A percentile compares a stretch with the other conserved stretches of the same genome.
These are phyloP conservation scores for Fusarium tanahbumbuense DNA, from an alignment of 2,329 filamentous ascomycete genomes.

Conservation along the genomic window DNA sequence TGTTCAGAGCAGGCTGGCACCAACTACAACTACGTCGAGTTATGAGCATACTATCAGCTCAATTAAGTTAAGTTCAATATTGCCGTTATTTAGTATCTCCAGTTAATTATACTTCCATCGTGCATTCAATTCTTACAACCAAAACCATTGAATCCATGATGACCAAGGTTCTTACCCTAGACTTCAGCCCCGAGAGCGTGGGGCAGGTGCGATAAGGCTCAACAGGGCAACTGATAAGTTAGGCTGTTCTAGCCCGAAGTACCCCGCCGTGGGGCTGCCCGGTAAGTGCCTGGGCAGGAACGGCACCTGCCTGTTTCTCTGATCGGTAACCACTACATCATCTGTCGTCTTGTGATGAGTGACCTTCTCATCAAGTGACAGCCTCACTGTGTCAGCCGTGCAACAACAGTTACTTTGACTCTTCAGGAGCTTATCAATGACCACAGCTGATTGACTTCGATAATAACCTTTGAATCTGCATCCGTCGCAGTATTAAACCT, in stretches of 20 bases:
- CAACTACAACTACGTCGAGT: neutral
- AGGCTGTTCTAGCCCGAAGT: conserved; percentile 1
- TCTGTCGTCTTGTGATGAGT: conserved; percentile 40
- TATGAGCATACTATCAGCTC: neutral
- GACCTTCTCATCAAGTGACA: conserved; percentile 43
- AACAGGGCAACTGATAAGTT: conserved; percentile 7
- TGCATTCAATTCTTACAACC: neutral
- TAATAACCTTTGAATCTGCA: conserved; percentile 1
- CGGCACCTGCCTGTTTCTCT: conserved; percentile 33
- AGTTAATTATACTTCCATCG: neutral
- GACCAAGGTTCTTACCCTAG: conserved; percentile 1
- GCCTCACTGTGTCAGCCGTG: conserved; percentile 39
- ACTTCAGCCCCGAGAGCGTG: neutral
- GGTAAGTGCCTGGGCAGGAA: conserved; percentile 13
- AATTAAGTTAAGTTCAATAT: neutral
- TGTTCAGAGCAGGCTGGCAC: neutral
- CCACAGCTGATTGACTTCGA: neutral
- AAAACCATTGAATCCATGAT: neutral
- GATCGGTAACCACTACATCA: conserved; percentile 41
- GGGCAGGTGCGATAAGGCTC: conserved; percentile 19
- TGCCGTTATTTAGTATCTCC: neutral
- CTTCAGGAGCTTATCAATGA: neutral
- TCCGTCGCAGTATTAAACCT: conserved; percentile 21
- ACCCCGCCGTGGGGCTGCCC: conserved; percentile 43
- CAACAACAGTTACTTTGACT: conserved; percentile 10